phyloP scores from a whole-genome alignment of 2,329 filamentous ascomycete genomes.

The Penicillium verrucosum region DNA sequence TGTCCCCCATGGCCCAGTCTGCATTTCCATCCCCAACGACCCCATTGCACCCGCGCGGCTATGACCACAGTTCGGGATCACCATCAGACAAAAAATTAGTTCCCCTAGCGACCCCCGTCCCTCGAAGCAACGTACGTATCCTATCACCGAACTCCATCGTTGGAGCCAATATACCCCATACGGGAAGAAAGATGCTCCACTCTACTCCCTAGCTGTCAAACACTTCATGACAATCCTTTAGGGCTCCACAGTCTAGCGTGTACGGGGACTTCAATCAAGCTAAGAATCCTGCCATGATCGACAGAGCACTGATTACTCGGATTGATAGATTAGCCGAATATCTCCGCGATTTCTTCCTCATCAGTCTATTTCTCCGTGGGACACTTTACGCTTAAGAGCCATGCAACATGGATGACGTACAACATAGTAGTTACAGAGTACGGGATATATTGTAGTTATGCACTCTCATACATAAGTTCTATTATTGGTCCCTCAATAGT shows the following conservation, averaged over 20 bases:
- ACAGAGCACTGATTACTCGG: background rate
- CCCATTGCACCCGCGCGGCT: background rate
- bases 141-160: background rate
- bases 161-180: background rate
- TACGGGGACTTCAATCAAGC: background rate
- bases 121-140: background rate
- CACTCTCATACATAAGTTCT: no score
- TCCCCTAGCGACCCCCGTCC: background rate
- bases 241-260: conserved; percentile 3
- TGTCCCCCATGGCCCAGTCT: background rate
- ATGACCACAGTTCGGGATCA: background rate
- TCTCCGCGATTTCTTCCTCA: background rate
- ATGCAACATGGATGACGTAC: background rate
- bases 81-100: background rate
- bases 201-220: conserved; percentile 2
- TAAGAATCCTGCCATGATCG: background rate
- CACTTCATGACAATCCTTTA: background rate
- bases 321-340: background rate
- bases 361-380: background rate
- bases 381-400: background rate
- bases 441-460: background rate
- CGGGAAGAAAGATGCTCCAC: background rate
- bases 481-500: background rate
- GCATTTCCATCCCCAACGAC: background rate
- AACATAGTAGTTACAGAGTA: no score